Evolutionary conservation across 306 rosid genomes (phyloP).

Genomic region (Quercus robur): DNA sequence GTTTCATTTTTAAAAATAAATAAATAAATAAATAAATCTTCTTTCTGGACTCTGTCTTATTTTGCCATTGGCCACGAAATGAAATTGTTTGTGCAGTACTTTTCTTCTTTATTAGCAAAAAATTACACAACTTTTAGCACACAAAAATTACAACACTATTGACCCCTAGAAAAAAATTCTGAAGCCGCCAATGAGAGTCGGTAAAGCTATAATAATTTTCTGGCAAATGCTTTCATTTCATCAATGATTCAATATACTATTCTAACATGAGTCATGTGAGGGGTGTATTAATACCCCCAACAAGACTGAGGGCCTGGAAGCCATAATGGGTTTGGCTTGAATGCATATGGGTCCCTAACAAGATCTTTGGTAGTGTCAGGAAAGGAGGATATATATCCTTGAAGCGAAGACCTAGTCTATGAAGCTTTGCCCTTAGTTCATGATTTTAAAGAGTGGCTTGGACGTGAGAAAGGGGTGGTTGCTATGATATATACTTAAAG

Average conservation of each 20-base stretch:
- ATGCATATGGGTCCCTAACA: conserved; percentile 5
- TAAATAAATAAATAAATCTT: too few relatives aligned
- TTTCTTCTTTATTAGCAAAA: too few relatives aligned
- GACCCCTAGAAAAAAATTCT: too few relatives aligned
- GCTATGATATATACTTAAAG: neutral
- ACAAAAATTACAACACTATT: too few relatives aligned
- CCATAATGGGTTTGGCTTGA: conserved; percentile 8
- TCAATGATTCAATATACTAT: conserved; percentile 13
- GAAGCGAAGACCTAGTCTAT: conserved; percentile 1
- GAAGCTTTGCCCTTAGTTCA: neutral
- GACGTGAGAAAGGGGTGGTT: neutral
- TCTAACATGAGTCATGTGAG: conserved; percentile 28
- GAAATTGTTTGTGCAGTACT: too few relatives aligned
- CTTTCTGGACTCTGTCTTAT: too few relatives aligned
- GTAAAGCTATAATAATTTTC: conserved; percentile 38
- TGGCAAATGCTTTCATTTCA: conserved; percentile 32
- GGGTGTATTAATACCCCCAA: conserved; percentile 28
- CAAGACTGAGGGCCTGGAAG: conserved; percentile 7
- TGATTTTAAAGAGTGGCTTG: neutral
- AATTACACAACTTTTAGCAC: too few relatives aligned
- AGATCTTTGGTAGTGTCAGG: too few relatives aligned
- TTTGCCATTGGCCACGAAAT: too few relatives aligned
- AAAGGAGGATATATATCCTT: too few relatives aligned
- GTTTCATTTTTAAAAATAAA: too few relatives aligned
- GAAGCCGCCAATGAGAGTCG: neutral